Conservation (phyloP, 441 rosid species). For the Breynia disticha region DNA sequence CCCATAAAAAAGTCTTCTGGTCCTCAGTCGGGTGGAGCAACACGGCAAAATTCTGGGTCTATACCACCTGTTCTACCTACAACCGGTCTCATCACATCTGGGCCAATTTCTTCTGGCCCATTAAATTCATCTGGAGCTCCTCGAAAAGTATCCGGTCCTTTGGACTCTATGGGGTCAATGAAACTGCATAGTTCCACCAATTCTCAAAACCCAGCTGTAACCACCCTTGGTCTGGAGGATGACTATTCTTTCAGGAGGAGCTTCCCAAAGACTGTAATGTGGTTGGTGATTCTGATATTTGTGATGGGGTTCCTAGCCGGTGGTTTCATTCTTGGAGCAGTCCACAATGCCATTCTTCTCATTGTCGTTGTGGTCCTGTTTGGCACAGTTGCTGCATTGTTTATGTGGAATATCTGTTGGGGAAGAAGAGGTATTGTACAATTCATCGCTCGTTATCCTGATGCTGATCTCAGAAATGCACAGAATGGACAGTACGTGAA, state of each 20-base stretch:
- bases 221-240: constrained; percentile 34
- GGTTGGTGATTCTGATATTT: constrained; percentile 57
- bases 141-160: constrained; percentile 36
- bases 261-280: constrained; percentile 55
- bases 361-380: constrained; percentile 51
- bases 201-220: constrained; percentile 36
- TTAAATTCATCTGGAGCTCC: constrained; percentile 36
- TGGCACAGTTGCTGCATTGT: constrained; percentile 40
- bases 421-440: constrained; percentile 54
- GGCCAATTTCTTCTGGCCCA: constrained; percentile 42
- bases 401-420: constrained; percentile 66
- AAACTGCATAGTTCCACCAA: constrained; percentile 28
- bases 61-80: constrained; percentile 36
- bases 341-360: constrained; percentile 64
- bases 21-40: constrained; percentile 49
- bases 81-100: constrained; percentile 49
- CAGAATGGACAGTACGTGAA: constrained; percentile 83
- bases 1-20: constrained; percentile 66
- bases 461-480: constrained; percentile 75
- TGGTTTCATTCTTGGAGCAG: constrained; percentile 71
- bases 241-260: constrained; percentile 46
- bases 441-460: constrained; percentile 62
- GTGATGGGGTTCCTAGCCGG: constrained; percentile 75
- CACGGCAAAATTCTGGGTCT: constrained; percentile 40
- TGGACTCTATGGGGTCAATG: constrained; percentile 29